Evolutionary conservation across 176 grass and related monocot genomes (phyloP).

Genomic region (Alloteropsis semialata): DNA sequence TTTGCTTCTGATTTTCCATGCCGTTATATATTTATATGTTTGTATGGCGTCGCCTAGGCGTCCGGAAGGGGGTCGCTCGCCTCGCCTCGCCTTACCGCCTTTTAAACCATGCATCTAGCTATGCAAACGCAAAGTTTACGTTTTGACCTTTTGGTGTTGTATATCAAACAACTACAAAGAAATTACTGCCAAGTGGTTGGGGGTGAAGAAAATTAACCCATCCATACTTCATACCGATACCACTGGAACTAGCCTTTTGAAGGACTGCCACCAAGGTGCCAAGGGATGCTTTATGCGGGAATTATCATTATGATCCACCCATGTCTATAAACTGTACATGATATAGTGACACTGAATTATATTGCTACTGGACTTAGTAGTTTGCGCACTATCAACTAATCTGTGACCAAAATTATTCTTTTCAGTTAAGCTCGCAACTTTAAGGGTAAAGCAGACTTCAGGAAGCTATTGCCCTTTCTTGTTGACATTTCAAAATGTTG

Average conservation of each 20-base stretch:
- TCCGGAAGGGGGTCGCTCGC: too few species aligned
- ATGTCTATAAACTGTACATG: not conserved
- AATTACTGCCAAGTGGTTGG: not conserved
- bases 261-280: not conserved
- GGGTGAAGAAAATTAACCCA: not conserved
- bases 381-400: not conserved
- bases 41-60: too few species aligned
- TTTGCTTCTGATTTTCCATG: too few species aligned
- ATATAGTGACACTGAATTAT: not conserved
- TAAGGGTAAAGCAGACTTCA: constrained; percentile 72
- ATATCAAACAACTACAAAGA: not conserved
- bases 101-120: too few species aligned
- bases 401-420: constrained; percentile 28
- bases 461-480: constrained; percentile 67
- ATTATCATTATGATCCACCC: not conserved
- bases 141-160: not conserved
- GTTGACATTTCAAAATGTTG: constrained; percentile 33
- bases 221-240: not conserved
- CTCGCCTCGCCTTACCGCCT: too few species aligned
- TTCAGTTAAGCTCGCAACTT: constrained; percentile 83
- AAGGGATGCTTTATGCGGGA: constrained; percentile 1
- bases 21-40: too few species aligned
- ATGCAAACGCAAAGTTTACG: not conserved
- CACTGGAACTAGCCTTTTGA: not conserved
- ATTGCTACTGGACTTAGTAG: not conserved